Evolutionary conservation across 2,329 filamentous ascomycete genomes (phyloP), one percentile per base, ranked within the genome.

Genomic region (Didymosphaeria variabile): DNA sequence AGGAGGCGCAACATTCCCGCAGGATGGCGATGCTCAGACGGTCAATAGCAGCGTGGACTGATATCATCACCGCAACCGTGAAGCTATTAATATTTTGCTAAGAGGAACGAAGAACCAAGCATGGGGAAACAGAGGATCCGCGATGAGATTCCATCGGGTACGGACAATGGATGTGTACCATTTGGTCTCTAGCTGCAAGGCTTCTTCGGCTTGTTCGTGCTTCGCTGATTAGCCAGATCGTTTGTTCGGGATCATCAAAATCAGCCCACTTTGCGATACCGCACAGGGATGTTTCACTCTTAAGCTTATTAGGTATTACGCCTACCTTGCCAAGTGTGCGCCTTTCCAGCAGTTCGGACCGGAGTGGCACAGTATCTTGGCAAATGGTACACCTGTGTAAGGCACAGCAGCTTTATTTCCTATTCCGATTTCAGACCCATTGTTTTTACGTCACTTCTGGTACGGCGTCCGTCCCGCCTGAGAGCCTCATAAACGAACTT

Each of bases 1-100:
- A 78, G 83, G 84, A 49, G 85, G 82, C 2, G 77, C 90, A 75
- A 80, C 70, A 55, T 90, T 88, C 79, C 86, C 87, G 2, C 40
- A 47, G 15, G 68, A 71, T 46, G 53, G 45, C 12, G 45, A 47
- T 5, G 21, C 13, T 47, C 19, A 8, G 17, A 21, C 17, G 21
- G 26, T 26, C 21, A 21, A 19, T 26, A 21, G 19, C 26, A 26
- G 19, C 23, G 12, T 8, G 6, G 17, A 8, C 36, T 8, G 36
- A 13, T 38, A n/a, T n/a, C n/a, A n/a, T 38, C 9, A 17, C 15
- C 36, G 15, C 15, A 38, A 4, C 15, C 36, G 8, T 17, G 36
- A 40, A 40, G 38, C 45, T 17, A 5, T 40, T 26, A 13, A 21
- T 10, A 26, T 47, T 9, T 21, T 29, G 12, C 3, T 15, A 5